phyloP scores from a whole-genome alignment of 2,329 filamentous ascomycete genomes.

The Aspergillus pseudoviridinutans region DNA sequence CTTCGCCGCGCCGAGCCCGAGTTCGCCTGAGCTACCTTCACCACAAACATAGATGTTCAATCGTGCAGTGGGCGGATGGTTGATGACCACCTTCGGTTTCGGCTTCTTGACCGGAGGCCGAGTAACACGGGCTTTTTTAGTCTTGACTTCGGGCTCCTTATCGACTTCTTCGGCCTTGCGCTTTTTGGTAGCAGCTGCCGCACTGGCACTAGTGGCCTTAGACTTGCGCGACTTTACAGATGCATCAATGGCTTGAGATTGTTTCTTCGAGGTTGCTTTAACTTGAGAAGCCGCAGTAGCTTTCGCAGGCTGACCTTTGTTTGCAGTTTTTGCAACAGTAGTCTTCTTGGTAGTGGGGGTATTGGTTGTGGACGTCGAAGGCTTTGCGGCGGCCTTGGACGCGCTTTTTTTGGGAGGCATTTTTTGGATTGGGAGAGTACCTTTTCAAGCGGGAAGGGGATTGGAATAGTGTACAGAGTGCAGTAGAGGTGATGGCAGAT shows the following conservation, averaged over 20 bases:
- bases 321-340: conserved; percentile 19
- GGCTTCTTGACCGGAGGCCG: conserved; percentile 27
- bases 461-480: not conserved
- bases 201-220: conserved; percentile 18
- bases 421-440: not conserved
- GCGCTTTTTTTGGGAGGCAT: conserved; percentile 31
- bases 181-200: conserved; percentile 25
- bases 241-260: conserved; percentile 13
- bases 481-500: not conserved
- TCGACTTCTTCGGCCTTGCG: conserved; percentile 31
- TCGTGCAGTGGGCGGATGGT: conserved; percentile 51
- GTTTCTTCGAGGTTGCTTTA: conserved; percentile 13
- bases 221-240: conserved; percentile 20
- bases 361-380: conserved; percentile 5
- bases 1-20: conserved; percentile 68
- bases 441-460: conserved; percentile 1
- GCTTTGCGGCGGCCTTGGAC: conserved; percentile 18
- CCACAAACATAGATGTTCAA: conserved; percentile 78
- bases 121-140: conserved; percentile 28
- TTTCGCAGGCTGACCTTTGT: conserved; percentile 20
- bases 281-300: conserved; percentile 24
- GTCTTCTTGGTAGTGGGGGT: conserved; percentile 13
- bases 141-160: conserved; percentile 23
- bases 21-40: conserved; percentile 74
- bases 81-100: conserved; percentile 51